phyloP scores from a whole-genome alignment of 345 rosid genomes.

The Raphanus raphanistrum region DNA sequence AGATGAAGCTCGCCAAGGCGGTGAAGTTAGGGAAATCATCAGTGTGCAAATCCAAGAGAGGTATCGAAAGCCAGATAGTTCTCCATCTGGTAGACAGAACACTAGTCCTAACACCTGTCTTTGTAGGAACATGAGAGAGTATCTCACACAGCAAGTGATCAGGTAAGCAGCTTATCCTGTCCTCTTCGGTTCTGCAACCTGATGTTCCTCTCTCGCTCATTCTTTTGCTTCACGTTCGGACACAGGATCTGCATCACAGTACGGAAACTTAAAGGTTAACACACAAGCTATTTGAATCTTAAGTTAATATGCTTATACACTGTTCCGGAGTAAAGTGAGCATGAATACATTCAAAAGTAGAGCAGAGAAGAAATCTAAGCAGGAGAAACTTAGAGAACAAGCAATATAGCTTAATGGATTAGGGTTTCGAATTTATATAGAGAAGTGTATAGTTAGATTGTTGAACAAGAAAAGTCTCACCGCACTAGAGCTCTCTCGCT shows the following conservation, averaged over 20 bases:
- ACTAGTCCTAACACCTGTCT: neutral
- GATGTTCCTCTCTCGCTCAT: neutral
- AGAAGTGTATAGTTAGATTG: neutral
- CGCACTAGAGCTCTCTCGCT: neutral
- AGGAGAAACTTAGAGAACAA: neutral
- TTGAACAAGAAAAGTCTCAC: neutral
- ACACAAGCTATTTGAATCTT: neutral
- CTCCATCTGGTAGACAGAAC: neutral
- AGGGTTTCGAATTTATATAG: neutral
- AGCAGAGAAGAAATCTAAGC: neutral
- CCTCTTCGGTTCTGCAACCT: neutral
- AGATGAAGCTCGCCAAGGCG: neutral
- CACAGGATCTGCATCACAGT: neutral
- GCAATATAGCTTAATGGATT: neutral
- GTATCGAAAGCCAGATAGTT: neutral
- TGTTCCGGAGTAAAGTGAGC: neutral
- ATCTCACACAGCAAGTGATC: neutral
- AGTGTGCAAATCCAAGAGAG: neutral
- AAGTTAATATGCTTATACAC: neutral
- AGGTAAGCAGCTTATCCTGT: neutral
- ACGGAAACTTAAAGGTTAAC: neutral
- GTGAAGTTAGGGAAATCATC: neutral
- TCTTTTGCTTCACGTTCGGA: neutral
- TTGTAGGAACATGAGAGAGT: neutral
- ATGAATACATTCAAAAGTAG: neutral